Evolutionary conservation across 306 rosid species (phyloP).

Genomic region (Geum urbanum): DNA sequence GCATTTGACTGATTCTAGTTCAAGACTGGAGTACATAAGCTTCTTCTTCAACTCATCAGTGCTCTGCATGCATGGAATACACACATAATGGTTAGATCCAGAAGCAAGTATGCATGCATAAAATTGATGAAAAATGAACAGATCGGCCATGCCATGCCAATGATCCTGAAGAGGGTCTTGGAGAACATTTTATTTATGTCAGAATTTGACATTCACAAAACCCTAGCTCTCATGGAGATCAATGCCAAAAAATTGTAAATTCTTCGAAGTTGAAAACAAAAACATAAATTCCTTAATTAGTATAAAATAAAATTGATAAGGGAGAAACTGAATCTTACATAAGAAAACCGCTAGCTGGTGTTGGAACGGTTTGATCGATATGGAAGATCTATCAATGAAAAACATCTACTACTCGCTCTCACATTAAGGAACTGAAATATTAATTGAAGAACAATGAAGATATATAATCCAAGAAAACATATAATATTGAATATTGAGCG

Average conservation of each 20-base stretch:
- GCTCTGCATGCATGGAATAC: slow-evolving; percentile 25
- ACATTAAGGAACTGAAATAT: not conserved
- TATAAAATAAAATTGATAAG: not conserved
- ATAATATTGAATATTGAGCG: slow-evolving; percentile 1
- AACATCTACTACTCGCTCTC: slow-evolving; percentile 1
- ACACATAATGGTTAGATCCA: not conserved
- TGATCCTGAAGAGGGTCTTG: not conserved
- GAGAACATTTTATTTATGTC: not conserved
- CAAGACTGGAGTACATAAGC: slow-evolving; percentile 28
- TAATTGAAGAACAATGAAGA: slow-evolving; percentile 15
- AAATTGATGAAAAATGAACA: not conserved
- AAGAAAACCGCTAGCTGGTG: not conserved
- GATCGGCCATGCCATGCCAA: not conserved
- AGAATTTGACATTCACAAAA: not conserved
- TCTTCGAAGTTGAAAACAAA: not conserved
- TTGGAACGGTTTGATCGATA: not conserved
- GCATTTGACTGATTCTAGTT: slow-evolving; percentile 37
- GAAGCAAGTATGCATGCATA: not conserved
- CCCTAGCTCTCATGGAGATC: not conserved
- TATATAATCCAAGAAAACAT: slow-evolving; percentile 11
- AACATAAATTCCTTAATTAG: not conserved
- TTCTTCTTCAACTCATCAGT: slow-evolving; percentile 45
- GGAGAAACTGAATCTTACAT: not conserved
- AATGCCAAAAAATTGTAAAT: not conserved
- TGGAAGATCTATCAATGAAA: slow-evolving; percentile 9